phyloP scores from a whole-genome alignment of 208 protist genomes.

The Leishmania lainsoni region DNA sequence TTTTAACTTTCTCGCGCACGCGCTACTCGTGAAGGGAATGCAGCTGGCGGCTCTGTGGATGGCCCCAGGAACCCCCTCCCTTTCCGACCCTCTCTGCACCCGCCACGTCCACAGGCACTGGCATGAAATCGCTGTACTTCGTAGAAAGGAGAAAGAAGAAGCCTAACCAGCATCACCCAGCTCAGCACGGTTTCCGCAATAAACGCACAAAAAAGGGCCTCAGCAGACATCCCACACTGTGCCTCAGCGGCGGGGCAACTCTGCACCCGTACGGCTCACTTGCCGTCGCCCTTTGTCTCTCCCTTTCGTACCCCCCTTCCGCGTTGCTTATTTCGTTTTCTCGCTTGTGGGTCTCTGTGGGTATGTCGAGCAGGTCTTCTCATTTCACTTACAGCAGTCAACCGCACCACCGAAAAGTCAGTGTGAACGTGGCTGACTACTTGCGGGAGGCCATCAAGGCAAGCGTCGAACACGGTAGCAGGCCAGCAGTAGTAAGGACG shows the following conservation, averaged over 20 bases:
- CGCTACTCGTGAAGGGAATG: background rate
- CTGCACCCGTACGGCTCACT: background rate
- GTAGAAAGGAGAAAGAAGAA: too few relatives aligned
- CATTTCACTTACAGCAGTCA: background rate
- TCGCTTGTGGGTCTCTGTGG: background rate
- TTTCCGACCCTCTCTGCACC: too few relatives aligned
- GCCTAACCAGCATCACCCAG: background rate
- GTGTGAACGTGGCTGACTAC: background rate
- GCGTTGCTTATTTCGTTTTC: background rate
- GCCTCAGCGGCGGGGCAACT: background rate
- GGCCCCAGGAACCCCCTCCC: too few relatives aligned
- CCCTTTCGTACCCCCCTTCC: background rate
- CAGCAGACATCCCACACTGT: background rate
- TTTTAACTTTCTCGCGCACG: background rate
- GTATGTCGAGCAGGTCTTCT: background rate
- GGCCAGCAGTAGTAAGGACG: background rate
- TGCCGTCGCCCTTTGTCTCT: background rate
- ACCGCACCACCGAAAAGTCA: background rate
- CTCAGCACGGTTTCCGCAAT: background rate
- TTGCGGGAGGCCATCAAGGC: background rate
- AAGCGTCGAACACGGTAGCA: background rate
- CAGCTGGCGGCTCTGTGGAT: background rate
- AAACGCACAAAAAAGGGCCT: background rate
- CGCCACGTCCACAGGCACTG: background rate
- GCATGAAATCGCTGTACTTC: background rate